Conservation (phyloP, 1,284 basidiomycete species). For the Xerocomus nothofagi region DNA sequence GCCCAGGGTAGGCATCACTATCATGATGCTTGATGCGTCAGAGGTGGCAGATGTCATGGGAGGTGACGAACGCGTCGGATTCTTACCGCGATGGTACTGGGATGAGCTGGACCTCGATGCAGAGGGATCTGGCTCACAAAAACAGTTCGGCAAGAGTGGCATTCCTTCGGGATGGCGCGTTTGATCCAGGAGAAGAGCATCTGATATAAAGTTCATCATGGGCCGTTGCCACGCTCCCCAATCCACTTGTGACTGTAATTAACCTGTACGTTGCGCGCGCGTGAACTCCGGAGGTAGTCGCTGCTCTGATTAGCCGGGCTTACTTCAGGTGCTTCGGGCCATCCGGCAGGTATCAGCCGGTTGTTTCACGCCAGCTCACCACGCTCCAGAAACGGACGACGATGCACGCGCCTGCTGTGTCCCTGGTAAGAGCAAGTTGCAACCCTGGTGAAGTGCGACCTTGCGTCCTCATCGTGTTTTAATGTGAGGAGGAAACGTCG, state of each 20-base stretch:
- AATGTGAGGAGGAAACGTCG: constrained; percentile 6
- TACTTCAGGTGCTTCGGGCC: constrained; percentile 22
- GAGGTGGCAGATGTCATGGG: constrained; percentile 58
- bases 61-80: constrained; percentile 71
- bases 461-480: constrained; percentile 16
- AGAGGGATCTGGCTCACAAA: constrained; percentile 7
- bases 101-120: constrained; percentile 36
- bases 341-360: constrained; percentile 12
- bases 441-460: constrained; percentile 1
- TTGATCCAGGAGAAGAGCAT: constrained; percentile 23
- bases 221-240: constrained; percentile 10
- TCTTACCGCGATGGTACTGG: constrained; percentile 73
- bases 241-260: constrained; percentile 8
- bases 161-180: constrained; percentile 23
- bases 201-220: constrained; percentile 19
- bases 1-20: constrained; percentile 52
- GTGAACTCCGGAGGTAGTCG: constrained; percentile 23
- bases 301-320: constrained; percentile 27
- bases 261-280: constrained; percentile 27
- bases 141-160: background rate
- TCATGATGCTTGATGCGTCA: constrained; percentile 44
- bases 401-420: background rate
- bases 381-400: constrained; percentile 4
- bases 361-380: constrained; percentile 18
- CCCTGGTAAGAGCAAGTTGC: constrained; percentile 12